These are phyloP conservation scores for Crucihimalaya himalaica DNA, from an alignment of 345 rosid species.

Conservation along the genomic window DNA sequence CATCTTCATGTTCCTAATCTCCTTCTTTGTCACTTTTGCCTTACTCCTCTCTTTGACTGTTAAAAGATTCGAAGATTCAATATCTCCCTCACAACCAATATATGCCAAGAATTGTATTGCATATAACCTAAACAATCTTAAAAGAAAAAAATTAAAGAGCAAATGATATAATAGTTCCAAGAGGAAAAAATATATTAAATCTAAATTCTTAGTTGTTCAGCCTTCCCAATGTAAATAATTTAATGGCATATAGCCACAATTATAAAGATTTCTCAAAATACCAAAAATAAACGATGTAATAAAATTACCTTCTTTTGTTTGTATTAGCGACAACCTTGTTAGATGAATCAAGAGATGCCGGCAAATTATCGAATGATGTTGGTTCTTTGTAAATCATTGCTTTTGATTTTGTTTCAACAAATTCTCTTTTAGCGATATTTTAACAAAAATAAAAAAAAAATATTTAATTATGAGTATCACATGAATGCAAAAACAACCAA, in stretches of 20 bases:
- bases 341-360: slow-evolving; percentile 51
- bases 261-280: background rate
- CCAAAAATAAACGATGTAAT: background rate
- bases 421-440: slow-evolving; percentile 39
- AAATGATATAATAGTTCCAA: background rate
- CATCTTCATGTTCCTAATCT: slow-evolving; percentile 45
- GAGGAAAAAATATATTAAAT: background rate
- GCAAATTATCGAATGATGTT: slow-evolving; percentile 48
- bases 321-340: slow-evolving; percentile 49
- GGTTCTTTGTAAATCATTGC: slow-evolving; percentile 45
- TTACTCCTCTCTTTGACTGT: slow-evolving; percentile 58
- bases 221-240: background rate
- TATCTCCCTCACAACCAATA: background rate
- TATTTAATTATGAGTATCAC: background rate
- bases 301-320: slow-evolving; percentile 53
- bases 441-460: background rate
- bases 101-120: background rate
- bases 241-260: background rate
- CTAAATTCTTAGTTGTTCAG: too few relatives aligned
- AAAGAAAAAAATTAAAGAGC: background rate
- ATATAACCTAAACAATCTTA: background rate
- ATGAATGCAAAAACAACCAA: background rate
- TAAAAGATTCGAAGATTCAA: background rate
- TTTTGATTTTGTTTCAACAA: slow-evolving; percentile 34
- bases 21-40: slow-evolving; percentile 57